A percentile compares a stretch with the other conserved stretches of the same genome.
Evolutionary conservation across 371 early-diverging fungal genomes (phyloP).

Genomic region (Conidiobolus incongruus): DNA sequence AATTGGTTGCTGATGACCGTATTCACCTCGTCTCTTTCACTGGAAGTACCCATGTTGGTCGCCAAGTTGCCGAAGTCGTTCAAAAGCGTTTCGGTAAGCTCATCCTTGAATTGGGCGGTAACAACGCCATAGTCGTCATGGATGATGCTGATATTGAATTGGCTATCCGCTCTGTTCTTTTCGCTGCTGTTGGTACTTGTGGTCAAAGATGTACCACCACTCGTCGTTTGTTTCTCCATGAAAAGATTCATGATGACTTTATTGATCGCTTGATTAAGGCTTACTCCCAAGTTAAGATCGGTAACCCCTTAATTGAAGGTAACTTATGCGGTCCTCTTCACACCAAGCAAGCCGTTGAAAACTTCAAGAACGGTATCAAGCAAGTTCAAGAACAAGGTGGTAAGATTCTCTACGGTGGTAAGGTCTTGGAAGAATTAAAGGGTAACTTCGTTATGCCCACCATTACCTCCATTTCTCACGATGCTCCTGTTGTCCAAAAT

Average conservation of each 20-base stretch:
- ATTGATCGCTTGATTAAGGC: conserved; percentile 56
- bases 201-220: conserved; percentile 95
- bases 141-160: conserved; percentile 86
- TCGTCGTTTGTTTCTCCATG: conserved; percentile 80
- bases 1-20: conserved; percentile 43
- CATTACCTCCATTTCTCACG: conserved; percentile 53
- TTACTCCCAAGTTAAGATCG: conserved; percentile 73
- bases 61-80: conserved; percentile 48
- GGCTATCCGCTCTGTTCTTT: conserved; percentile 70
- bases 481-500: conserved; percentile 64
- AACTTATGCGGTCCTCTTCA: conserved; percentile 89
- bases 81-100: conserved; percentile 76
- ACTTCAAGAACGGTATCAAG: conserved; percentile 46
- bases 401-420: conserved; percentile 65
- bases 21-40: conserved; percentile 66
- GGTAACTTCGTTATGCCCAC: conserved; percentile 94
- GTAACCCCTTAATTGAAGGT: conserved; percentile 65
- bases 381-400: conserved; percentile 62
- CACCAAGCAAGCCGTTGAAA: conserved; percentile 57
- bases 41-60: conserved; percentile 50
- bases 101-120: conserved; percentile 85
- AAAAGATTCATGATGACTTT: conserved; percentile 69
- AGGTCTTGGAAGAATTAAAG: conserved; percentile 26
- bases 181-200: conserved; percentile 93
- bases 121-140: conserved; percentile 86